Base-by-base conservation (phyloP, 1,284 basidiomycete genomes). In the Kalmanozyma brasiliensis region DNA sequence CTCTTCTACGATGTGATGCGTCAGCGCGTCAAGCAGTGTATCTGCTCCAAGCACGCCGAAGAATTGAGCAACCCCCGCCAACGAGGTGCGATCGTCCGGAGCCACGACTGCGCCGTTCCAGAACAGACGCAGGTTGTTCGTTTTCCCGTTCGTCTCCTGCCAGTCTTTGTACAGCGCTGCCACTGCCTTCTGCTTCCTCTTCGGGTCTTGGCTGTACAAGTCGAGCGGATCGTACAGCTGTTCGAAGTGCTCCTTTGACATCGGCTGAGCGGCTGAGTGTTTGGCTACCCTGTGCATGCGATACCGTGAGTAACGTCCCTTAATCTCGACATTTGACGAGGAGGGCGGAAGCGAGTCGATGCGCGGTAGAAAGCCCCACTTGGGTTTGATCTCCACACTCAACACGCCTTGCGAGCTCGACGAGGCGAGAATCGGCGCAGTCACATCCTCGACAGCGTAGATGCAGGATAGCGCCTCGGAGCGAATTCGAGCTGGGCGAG, bases 361-460 rank as follows among this genome's bases (percentile, higher is more conserved):
- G 9, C 29, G 34, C 1, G 69, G 59, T 2, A 72, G 47, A 23
- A 61, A 72, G 4, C 69, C 69, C 69, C 69, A 72, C 26, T 72
- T 72, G 2, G 69, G 69, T 49, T 71, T 71, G 62, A 71, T 66
- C 48, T 71, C 68, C 1, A 69, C 51, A 26, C 57, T 63, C 17
- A 73, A 55, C 20, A 63, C 62, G 5, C 34, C 32, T 30, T 34
- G 11, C 2, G 40, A 23, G 2, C 26, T 13, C 8, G 40, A 36
- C n/a, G 43, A 19, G 17, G 19, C 20, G 4, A 42, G 42, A 4
- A 59, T 11, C 2, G 48, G 49, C 8, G 66, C 66, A 23, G 62
- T 66, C 13, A 74, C 44, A 34, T 74, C 60, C 30, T 70, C 59
- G 9, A 74, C 53, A 16, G 59, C 59, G 33, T 66, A 64, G 47